Evolutionary conservation across 2,329 filamentous ascomycete genomes (phyloP).

Genomic region (Fusarium tanahbumbuense): DNA sequence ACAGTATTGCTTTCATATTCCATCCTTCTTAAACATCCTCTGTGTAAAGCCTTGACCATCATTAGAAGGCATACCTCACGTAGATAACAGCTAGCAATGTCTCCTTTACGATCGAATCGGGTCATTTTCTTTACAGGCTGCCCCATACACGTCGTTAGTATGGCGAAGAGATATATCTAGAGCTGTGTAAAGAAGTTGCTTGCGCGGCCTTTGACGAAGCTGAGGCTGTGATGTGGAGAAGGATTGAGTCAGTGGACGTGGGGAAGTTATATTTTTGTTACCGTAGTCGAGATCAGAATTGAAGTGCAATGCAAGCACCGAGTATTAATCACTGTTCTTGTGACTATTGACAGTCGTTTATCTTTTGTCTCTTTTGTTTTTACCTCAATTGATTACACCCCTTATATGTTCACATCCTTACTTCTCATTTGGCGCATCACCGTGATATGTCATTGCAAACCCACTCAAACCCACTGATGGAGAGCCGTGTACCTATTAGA

Average conservation of each 20-base stretch:
- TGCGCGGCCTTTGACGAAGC: not conserved
- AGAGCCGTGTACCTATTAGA: not conserved
- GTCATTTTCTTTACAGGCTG: not conserved
- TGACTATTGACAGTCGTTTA: too few relatives aligned
- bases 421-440: not conserved
- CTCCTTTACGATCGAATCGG: not conserved
- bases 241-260: not conserved
- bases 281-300: not conserved
- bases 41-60: too few relatives aligned
- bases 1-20: too few relatives aligned
- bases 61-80: too few relatives aligned
- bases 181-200: not conserved
- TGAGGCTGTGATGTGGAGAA: not conserved
- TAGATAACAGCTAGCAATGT: too few relatives aligned
- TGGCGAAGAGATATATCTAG: not conserved
- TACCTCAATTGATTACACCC: not conserved
- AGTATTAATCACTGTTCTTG: not conserved
- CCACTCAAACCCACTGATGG: not conserved
- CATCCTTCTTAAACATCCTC: too few relatives aligned
- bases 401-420: not conserved
- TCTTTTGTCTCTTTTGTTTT: too few relatives aligned
- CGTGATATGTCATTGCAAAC: not conserved
- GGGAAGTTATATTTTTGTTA: not conserved
- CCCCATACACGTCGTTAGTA: fast-evolving
- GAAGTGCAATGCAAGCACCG: fast-evolving